Evolutionary conservation across 208 protist species (phyloP).

Genomic region (Leptomonas pyrrhocoris): DNA sequence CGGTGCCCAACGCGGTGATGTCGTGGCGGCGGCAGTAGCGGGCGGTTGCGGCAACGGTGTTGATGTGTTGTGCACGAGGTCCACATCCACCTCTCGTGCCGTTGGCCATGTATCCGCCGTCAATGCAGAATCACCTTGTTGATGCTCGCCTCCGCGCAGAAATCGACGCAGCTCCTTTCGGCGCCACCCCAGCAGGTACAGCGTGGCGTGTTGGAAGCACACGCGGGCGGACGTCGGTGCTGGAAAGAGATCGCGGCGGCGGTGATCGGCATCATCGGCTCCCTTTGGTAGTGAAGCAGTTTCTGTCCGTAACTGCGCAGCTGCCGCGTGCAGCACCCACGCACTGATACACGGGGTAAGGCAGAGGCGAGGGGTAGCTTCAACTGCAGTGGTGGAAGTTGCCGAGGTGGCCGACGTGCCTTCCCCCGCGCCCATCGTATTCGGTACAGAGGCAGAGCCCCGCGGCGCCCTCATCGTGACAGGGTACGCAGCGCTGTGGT

Average conservation of each 20-base stretch:
- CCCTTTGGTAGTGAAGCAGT: neutral
- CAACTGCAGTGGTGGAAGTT: neutral
- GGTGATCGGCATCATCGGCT: too few relatives aligned
- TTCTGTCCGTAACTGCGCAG: constrained; percentile 1
- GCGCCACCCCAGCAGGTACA: constrained; percentile 27
- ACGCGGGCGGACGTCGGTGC: constrained; percentile 2
- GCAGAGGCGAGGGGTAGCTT: neutral
- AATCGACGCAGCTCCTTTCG: constrained; percentile 18
- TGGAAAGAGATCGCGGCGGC: too few relatives aligned
- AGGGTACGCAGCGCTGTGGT: neutral
- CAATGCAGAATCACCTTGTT: neutral
- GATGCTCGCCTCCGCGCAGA: neutral
- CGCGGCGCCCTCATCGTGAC: too few relatives aligned
- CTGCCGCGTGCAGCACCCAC: constrained; percentile 22
- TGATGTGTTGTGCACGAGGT: neutral
- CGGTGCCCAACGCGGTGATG: constrained; percentile 31
- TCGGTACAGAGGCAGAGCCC: too few relatives aligned
- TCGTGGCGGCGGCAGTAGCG: too few relatives aligned
- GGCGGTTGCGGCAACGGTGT: neutral
- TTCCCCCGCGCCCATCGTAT: neutral
- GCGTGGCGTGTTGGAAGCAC: constrained; percentile 14
- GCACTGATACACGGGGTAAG: constrained; percentile 24
- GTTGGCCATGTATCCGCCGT: too few relatives aligned
- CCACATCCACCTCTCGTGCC: too few relatives aligned
- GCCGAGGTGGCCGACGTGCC: neutral